Conservation (phyloP, 129 eudicot species). For the Arctium minus region DNA sequence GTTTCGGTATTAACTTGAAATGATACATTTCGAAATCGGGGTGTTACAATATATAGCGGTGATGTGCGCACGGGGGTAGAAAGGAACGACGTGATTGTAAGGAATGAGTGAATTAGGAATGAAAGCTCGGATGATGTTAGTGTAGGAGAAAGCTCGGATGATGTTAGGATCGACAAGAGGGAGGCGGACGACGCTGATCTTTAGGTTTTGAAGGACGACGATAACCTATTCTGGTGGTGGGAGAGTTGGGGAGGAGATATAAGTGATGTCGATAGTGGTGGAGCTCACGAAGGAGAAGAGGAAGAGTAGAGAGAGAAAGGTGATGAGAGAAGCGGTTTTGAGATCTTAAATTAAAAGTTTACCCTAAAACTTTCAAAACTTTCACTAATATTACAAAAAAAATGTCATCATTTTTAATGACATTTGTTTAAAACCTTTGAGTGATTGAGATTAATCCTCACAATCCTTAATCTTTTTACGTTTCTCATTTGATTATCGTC, state of each 20-base stretch:
- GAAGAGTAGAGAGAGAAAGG: conserved; percentile 31
- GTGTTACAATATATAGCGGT: conserved; percentile 33
- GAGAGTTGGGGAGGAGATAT: conserved; percentile 34
- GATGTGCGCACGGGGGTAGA: conserved; percentile 74
- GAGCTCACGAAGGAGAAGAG: conserved; percentile 25
- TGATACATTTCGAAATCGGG: no score
- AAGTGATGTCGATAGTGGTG: conserved; percentile 63
- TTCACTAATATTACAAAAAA: no score
- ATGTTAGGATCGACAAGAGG: conserved; percentile 47
- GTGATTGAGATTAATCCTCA: no score
- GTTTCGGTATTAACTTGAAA: no score
- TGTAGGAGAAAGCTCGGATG: conserved; percentile 71
- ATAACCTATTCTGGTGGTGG: conserved; percentile 60
- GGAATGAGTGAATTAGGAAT: conserved; percentile 64
- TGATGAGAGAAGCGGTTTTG: conserved; percentile 3
- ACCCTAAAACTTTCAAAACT: no score
- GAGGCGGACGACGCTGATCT: conserved; percentile 59
- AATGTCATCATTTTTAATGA: no score
- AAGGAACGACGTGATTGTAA: conserved; percentile 62
- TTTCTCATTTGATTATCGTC: no score
- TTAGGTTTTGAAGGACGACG: conserved; percentile 36
- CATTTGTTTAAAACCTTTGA: no score
- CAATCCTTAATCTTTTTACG: no score
- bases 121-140: conserved; percentile 48
- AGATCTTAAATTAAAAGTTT: no score